Evolutionary conservation across 2,329 filamentous ascomycete species (phyloP).

Genomic region (Harringtonia lauricola): DNA sequence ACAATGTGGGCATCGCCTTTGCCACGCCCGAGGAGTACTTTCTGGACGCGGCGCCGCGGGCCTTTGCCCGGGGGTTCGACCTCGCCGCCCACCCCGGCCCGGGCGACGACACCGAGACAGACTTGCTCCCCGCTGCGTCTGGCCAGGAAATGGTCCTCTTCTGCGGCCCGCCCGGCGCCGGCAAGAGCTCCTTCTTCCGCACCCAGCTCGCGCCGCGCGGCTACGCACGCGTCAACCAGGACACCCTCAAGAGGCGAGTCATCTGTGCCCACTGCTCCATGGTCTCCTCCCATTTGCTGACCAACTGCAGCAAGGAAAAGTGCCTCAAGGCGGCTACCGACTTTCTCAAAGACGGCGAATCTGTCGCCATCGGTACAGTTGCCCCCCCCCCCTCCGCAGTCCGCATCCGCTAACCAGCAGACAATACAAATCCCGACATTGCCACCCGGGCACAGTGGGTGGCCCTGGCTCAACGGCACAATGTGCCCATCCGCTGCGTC

Average conservation of each 20-base stretch:
- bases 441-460: slow-evolving; percentile 74
- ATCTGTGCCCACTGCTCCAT: too few relatives aligned
- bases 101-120: slow-evolving; percentile 7
- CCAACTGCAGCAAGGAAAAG: slow-evolving; percentile 36
- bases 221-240: slow-evolving; percentile 84
- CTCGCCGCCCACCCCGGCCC: slow-evolving; percentile 43
- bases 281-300: too few relatives aligned
- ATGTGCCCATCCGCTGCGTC: slow-evolving; percentile 72
- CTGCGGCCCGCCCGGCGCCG: slow-evolving; percentile 78
- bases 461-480: slow-evolving; percentile 56
- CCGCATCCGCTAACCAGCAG: slow-evolving; percentile 29
- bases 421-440: slow-evolving; percentile 88
- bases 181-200: slow-evolving; percentile 89
- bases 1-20: slow-evolving; percentile 72
- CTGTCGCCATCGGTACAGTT: slow-evolving; percentile 60
- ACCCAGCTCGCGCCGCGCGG: slow-evolving; percentile 63
- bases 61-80: slow-evolving; percentile 63
- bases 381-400: slow-evolving; percentile 1
- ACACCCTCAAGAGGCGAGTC: slow-evolving; percentile 58
- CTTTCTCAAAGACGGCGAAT: slow-evolving; percentile 50
- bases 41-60: slow-evolving; percentile 51
- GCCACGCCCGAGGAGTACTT: slow-evolving; percentile 91
- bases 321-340: slow-evolving; percentile 63
- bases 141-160: slow-evolving; percentile 69
- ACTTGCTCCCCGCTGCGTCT: slow-evolving; percentile 43